Conservation (phyloP, 2,329 filamentous ascomycete species). For the Blastomyces parvus region DNA sequence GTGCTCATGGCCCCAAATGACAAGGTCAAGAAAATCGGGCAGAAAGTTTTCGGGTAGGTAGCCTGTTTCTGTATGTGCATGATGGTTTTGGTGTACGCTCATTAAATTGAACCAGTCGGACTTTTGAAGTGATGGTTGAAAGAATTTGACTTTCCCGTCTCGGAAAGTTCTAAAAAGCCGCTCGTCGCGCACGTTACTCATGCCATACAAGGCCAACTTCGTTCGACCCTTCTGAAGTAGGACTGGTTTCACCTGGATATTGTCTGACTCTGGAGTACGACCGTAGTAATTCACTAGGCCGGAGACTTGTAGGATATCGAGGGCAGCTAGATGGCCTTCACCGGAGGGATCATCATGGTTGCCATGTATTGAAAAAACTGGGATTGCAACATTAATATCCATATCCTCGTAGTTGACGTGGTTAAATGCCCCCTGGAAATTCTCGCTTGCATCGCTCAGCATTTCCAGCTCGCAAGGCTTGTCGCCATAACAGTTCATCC, state of each 20-base stretch:
- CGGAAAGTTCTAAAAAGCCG: constrained; percentile 87
- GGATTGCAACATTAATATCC: constrained; percentile 94
- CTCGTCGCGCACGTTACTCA: constrained; percentile 95
- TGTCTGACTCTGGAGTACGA: constrained; percentile 81
- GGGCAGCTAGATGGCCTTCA: constrained; percentile 79
- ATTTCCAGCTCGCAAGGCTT: constrained; percentile 94
- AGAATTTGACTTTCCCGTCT: constrained; percentile 91
- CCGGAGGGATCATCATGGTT: constrained; percentile 99
- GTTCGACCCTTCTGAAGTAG: constrained; percentile 87
- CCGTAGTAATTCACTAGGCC: constrained; percentile 95
- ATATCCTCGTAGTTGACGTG: constrained; percentile 97
- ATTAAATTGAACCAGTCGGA: constrained; percentile 94
- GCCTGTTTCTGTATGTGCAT: constrained; percentile 82
- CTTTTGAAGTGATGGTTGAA: constrained; percentile 67
- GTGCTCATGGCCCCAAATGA: constrained; percentile 97
- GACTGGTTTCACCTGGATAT: constrained; percentile 84
- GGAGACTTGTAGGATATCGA: constrained; percentile 83
- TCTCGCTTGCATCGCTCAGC: constrained; percentile 81
- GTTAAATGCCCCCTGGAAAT: constrained; percentile 80
- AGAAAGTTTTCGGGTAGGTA: constrained; percentile 91
- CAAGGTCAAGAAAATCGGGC: constrained; percentile 79
- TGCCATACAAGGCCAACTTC: constrained; percentile 83
- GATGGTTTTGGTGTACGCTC: constrained; percentile 91
- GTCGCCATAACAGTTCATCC: constrained; percentile 88
- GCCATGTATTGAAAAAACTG: constrained; percentile 95